These are phyloP conservation scores for Leptosphaerulina australis DNA, from an alignment of 2,329 filamentous ascomycete species.

Conservation along the genomic window DNA sequence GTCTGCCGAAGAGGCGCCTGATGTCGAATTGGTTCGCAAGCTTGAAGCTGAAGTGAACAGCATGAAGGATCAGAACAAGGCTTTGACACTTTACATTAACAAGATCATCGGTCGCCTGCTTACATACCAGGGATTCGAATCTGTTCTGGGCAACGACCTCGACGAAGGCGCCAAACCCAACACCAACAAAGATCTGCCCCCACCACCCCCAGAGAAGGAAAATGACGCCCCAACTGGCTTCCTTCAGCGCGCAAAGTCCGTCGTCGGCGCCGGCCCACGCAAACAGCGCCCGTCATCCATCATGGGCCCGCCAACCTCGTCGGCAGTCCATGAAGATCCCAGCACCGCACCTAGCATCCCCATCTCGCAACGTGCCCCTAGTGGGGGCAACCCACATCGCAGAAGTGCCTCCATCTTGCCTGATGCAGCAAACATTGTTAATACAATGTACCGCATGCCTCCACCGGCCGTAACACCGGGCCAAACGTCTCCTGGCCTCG, in stretches of 20 bases:
- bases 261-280: slow-evolving; percentile 52
- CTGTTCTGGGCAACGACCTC: slow-evolving; percentile 81
- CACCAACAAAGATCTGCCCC: slow-evolving; percentile 83
- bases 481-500: slow-evolving; percentile 55
- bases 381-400: slow-evolving; percentile 47
- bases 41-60: slow-evolving; percentile 80
- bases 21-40: slow-evolving; percentile 60
- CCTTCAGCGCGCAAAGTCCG: slow-evolving; percentile 65
- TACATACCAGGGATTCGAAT: slow-evolving; percentile 92
- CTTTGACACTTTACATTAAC: slow-evolving; percentile 96
- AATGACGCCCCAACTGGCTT: slow-evolving; percentile 54
- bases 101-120: slow-evolving; percentile 96
- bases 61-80: slow-evolving; percentile 94
- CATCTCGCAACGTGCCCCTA: slow-evolving; percentile 59
- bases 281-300: slow-evolving; percentile 55
- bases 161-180: slow-evolving; percentile 52
- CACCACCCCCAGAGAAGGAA: slow-evolving; percentile 59
- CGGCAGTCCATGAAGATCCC: slow-evolving; percentile 62
- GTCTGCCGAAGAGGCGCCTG: slow-evolving; percentile 60
- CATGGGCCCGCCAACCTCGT: slow-evolving; percentile 28
- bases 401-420: slow-evolving; percentile 54
- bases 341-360: slow-evolving; percentile 78
- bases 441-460: slow-evolving; percentile 85
- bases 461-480: slow-evolving; percentile 46
- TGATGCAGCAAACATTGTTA: slow-evolving; percentile 73